Evolutionary conservation across 345 rosid species (phyloP).

Genomic region (Lepidium africanum): DNA sequence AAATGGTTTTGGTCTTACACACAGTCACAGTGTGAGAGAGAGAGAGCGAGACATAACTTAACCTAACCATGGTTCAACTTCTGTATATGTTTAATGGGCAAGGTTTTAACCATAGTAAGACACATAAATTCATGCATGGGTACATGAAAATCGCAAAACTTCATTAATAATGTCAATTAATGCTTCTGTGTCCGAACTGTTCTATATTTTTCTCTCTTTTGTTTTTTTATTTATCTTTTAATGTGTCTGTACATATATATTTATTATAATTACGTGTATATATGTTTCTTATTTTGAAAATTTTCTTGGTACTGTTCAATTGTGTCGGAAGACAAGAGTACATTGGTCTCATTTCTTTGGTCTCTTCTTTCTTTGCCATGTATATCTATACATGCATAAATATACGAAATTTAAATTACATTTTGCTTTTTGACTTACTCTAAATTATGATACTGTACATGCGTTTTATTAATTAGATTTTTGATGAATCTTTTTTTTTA

Average conservation of each 20-base stretch:
- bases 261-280: neutral
- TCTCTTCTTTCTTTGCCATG: slow-evolving; percentile 13
- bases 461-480: neutral
- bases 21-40: neutral
- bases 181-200: slow-evolving; percentile 30
- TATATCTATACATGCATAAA: slow-evolving; percentile 5
- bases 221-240: slow-evolving; percentile 22
- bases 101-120: slow-evolving; percentile 29
- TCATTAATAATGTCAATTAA: slow-evolving; percentile 26
- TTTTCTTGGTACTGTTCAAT: slow-evolving; percentile 21
- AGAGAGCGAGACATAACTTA: neutral
- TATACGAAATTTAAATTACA: neutral
- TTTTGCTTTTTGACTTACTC: neutral
- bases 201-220: neutral
- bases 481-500: neutral
- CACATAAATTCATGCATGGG: slow-evolving; percentile 36
- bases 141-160: slow-evolving; percentile 31
- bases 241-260: slow-evolving; percentile 14
- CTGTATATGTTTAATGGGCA: slow-evolving; percentile 9
- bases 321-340: slow-evolving; percentile 31
- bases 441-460: neutral
- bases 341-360: slow-evolving; percentile 29
- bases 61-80: slow-evolving; percentile 26
- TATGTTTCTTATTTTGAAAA: slow-evolving; percentile 19
- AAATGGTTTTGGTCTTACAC: slow-evolving; percentile 26